Conservation (phyloP, 1,139 yeast genomes). For the Geotrichum histeridarum region DNA sequence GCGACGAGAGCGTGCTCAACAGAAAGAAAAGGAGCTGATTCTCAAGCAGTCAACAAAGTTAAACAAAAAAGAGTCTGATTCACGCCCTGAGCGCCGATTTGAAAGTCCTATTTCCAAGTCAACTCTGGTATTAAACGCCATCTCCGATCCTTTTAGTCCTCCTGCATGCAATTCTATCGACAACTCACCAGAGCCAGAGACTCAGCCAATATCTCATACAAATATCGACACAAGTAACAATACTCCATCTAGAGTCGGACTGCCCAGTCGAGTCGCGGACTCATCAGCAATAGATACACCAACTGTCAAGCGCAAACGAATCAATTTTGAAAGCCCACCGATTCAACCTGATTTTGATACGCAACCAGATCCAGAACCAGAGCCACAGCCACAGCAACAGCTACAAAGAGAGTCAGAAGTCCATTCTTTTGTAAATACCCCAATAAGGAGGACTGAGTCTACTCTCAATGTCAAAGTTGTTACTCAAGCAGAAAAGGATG, state of each 20-base stretch:
- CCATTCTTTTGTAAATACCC: neutral
- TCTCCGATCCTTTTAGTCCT: constrained; percentile 8
- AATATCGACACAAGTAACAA: neutral
- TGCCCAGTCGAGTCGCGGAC: neutral
- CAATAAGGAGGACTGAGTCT: neutral
- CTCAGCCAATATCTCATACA: neutral
- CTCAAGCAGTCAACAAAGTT: constrained; percentile 4
- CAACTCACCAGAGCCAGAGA: constrained; percentile 11
- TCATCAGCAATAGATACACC: neutral
- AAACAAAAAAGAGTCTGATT: neutral
- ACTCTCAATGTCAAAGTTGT: constrained; percentile 7
- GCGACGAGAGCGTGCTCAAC: constrained; percentile 12
- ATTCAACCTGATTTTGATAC: neutral
- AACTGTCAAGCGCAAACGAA: neutral
- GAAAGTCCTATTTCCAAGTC: neutral
- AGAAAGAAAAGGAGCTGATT: constrained; percentile 8
- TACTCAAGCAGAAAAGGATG: constrained; percentile 15
- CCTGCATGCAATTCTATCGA: constrained; percentile 13
- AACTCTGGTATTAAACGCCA: neutral
- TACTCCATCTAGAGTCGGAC: too few relatives aligned
- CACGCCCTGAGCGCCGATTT: neutral
- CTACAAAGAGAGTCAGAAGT: neutral
- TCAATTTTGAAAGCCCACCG: neutral
- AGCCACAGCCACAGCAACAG: neutral
- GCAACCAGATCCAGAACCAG: neutral